Conservation (phyloP, 192 early-diverging fungal genomes). For the Lobulomyces angularis region DNA sequence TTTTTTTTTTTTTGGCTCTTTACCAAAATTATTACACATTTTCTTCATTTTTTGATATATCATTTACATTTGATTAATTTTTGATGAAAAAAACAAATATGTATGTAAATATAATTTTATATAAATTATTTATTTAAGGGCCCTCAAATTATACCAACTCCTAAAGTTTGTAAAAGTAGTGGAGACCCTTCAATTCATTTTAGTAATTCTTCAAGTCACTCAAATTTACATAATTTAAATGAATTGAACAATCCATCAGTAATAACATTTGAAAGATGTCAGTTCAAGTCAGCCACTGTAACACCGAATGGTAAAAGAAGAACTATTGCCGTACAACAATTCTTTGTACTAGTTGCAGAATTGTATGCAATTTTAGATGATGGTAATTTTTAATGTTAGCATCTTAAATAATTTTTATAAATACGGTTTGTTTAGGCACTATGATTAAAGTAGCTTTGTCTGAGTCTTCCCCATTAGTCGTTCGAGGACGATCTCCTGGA, state of each 20-base stretch:
- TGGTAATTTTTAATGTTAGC: no score
- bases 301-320: constrained; percentile 87
- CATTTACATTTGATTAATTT: no score
- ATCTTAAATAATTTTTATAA: no score
- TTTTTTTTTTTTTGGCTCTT: no score
- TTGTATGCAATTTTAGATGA: constrained; percentile 39
- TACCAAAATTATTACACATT: no score
- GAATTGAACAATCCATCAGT: constrained; percentile 8
- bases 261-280: constrained; percentile 78
- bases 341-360: constrained; percentile 68
- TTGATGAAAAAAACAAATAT: constrained; percentile 21
- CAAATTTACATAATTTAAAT: no score
- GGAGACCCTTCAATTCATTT: no score
- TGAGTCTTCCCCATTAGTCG: constrained; percentile 73
- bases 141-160: constrained; percentile 51
- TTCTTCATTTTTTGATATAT: no score
- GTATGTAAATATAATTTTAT: no score
- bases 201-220: no score
- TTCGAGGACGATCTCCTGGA: constrained; percentile 86
- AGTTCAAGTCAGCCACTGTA: constrained; percentile 93
- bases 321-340: constrained; percentile 86
- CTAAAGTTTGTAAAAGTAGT: constrained; percentile 71
- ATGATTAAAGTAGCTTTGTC: constrained; percentile 51
- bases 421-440: no score
- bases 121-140: constrained; percentile 50